Percentiles rank a stretch among this genome's conserved stretches.
Conservation (phyloP, 73 alveolate genomes). For the Paramecium caudatum region DNA sequence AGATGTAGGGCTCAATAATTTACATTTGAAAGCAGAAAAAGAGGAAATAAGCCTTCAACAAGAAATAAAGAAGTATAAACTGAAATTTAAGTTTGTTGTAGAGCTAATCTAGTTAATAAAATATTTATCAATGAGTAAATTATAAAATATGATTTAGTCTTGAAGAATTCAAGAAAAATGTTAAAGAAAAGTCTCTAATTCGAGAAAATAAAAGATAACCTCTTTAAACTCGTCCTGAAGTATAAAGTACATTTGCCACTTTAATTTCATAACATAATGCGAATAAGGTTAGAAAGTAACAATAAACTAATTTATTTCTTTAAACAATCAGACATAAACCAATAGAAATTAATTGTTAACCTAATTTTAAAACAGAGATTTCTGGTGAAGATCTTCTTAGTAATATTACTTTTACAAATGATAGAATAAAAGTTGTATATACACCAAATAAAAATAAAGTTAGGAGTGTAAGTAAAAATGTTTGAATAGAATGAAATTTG, state of each 20-base stretch:
- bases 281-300: not conserved
- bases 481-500: not conserved
- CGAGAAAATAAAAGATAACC: not conserved
- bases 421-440: conserved; percentile 32
- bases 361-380: not conserved
- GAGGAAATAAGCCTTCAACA: not conserved
- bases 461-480: conserved; percentile 18
- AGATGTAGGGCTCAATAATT: not conserved
- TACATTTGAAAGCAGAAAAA: not conserved
- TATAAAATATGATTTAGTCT: not conserved
- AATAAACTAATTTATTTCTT: not conserved
- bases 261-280: not conserved
- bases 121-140: conserved; percentile 22
- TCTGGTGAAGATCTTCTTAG: not conserved
- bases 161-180: conserved; percentile 37
- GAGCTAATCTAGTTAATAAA: conserved; percentile 13
- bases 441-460: not conserved
- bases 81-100: conserved; percentile 22
- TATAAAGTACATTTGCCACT: not conserved
- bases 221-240: not conserved
- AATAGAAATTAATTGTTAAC: not conserved
- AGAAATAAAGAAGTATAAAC: conserved; percentile 25
- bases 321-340: not conserved
- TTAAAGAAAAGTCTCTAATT: conserved; percentile 1
- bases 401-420: conserved; percentile 30